A percentile compares a stretch with the other conserved stretches of the same genome.
phyloP scores from a whole-genome alignment of 306 rosid genomes.

The Fragaria iinumae region DNA sequence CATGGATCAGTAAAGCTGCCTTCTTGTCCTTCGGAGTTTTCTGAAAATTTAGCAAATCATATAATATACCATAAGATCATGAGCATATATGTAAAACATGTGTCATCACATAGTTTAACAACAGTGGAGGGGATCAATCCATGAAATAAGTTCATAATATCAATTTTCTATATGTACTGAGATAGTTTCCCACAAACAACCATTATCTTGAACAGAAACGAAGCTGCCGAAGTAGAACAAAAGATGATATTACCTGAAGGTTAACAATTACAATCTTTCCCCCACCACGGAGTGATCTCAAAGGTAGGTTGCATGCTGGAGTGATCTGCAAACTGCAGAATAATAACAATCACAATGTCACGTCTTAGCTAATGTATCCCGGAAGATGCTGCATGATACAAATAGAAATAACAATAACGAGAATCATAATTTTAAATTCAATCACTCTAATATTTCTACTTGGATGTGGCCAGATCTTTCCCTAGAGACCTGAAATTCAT shows the following conservation, averaged over 20 bases:
- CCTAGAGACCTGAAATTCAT: background rate
- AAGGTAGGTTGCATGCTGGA: conserved; percentile 98
- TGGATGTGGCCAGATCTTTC: background rate
- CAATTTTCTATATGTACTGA: background rate
- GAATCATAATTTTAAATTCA: background rate
- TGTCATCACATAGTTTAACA: conserved; percentile 1
- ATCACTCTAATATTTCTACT: background rate
- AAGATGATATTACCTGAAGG: conserved; percentile 66
- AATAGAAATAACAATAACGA: background rate
- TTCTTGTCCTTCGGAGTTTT: conserved; percentile 97
- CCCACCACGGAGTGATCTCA: conserved; percentile 89
- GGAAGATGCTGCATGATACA: background rate
- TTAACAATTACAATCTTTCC: conserved; percentile 92
- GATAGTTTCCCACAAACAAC: conserved; percentile 6
- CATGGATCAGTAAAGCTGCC: conserved; percentile 88
- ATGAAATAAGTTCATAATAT: background rate
- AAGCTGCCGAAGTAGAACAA: background rate
- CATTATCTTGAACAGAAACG: conserved; percentile 16
- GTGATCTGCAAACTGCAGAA: conserved; percentile 90
- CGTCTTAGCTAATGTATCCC: background rate
- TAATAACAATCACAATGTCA: conserved; percentile 2
- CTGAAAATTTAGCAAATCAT: conserved; percentile 46
- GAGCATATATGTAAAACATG: conserved; percentile 12
- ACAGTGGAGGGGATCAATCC: conserved; percentile 14
- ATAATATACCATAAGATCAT: conserved; percentile 14